phyloP scores from a whole-genome alignment of 148 eudicot genomes.

The Heliamphora exappendiculata region DNA sequence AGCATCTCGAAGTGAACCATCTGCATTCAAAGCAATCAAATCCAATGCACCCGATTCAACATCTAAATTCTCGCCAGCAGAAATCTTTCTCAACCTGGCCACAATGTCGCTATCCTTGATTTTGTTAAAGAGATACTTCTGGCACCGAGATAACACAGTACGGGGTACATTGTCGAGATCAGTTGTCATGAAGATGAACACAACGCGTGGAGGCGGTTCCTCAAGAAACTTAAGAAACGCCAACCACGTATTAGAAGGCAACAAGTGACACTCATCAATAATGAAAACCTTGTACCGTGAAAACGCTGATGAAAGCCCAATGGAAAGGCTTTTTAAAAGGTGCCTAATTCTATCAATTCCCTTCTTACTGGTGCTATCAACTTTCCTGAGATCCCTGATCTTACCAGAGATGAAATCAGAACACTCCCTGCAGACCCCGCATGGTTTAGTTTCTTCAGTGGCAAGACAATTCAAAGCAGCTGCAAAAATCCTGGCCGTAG shows the following conservation, averaged over 20 bases:
- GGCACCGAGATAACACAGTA: conserved; percentile 74
- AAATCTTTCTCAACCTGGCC: conserved; percentile 55
- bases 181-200: conserved; percentile 73
- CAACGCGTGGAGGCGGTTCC: conserved; percentile 62
- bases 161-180: conserved; percentile 90
- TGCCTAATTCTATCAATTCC: conserved; percentile 54
- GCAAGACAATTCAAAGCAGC: conserved; percentile 95
- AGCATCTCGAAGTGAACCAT: conserved; percentile 93
- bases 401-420: conserved; percentile 65
- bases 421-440: conserved; percentile 88
- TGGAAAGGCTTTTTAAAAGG: conserved; percentile 49
- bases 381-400: conserved; percentile 53
- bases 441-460: conserved; percentile 68
- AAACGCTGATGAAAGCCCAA: conserved; percentile 41
- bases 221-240: conserved; percentile 77
- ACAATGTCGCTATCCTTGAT: conserved; percentile 76
- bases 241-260: conserved; percentile 81
- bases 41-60: conserved; percentile 86
- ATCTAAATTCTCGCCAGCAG: conserved; percentile 62
- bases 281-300: conserved; percentile 53
- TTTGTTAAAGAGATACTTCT: conserved; percentile 76
- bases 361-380: conserved; percentile 68
- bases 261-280: conserved; percentile 82
- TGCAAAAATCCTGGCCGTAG: conserved; percentile 74
- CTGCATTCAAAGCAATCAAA: conserved; percentile 84